These are phyloP conservation scores for Phytophthora cactorum DNA, from an alignment of 352 stramenopile species.

Conservation along the genomic window DNA sequence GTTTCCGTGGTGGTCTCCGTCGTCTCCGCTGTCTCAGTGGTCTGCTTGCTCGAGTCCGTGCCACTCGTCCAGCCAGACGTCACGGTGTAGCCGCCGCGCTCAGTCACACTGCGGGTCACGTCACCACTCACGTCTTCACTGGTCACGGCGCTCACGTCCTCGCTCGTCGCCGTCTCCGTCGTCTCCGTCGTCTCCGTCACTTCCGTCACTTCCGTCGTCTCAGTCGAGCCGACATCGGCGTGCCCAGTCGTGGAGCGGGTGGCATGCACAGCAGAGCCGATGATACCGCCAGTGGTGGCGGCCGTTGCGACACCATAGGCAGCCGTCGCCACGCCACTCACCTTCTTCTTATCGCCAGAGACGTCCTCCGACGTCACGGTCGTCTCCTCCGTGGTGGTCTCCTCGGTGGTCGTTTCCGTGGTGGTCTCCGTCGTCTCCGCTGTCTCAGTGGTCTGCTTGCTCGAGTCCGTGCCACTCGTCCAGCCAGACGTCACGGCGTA, in stretches of 20 bases:
- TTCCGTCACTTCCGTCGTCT: conserved; percentile 2
- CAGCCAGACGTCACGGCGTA: too few species aligned
- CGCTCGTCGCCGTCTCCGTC: conserved; percentile 7
- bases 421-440: too few species aligned
- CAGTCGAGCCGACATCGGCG: conserved; percentile 4
- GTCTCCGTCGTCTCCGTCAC: conserved; percentile 3
- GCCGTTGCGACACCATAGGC: not conserved
- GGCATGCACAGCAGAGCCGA: conserved; percentile 12
- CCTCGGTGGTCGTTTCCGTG: not conserved
- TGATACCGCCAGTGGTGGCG: not conserved
- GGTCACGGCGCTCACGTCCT: conserved; percentile 2
- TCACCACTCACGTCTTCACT: conserved; percentile 4
- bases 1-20: conserved; percentile 7
- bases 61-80: conserved; percentile 2
- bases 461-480: too few species aligned
- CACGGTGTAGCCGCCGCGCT: conserved; percentile 6
- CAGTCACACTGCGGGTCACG: conserved; percentile 9
- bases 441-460: too few species aligned
- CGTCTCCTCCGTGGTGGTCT: conserved; percentile 2
- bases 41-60: conserved; percentile 3
- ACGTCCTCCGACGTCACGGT: not conserved
- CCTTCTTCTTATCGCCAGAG: conserved; percentile 1
- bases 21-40: conserved; percentile 1
- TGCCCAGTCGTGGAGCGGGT: conserved; percentile 1
- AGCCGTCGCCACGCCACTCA: conserved; percentile 4